Evolutionary conservation across 2,329 filamentous ascomycete genomes (phyloP).

Genomic region (Aspergillus tanneri): DNA sequence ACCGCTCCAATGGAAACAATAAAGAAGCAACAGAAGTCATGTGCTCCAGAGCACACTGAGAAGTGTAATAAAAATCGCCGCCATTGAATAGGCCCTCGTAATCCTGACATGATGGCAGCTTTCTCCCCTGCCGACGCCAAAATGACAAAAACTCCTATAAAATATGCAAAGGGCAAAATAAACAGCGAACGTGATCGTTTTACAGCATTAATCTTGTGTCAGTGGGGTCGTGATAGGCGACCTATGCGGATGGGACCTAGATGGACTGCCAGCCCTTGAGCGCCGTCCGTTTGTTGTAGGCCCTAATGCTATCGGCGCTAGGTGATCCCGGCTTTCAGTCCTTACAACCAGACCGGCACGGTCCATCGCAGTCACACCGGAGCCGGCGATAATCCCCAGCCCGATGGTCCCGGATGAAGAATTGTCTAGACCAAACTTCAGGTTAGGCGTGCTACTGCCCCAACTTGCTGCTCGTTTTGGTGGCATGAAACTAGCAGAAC

Average conservation of each 20-base stretch:
- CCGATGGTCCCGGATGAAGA: constrained; percentile 41
- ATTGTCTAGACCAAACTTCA: constrained; percentile 43
- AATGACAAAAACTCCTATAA: constrained; percentile 22
- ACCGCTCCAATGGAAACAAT: constrained; percentile 15
- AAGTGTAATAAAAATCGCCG: not conserved
- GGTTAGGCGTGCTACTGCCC: constrained; percentile 32
- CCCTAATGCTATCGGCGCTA: constrained; percentile 56
- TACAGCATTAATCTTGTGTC: constrained; percentile 33
- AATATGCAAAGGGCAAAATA: constrained; percentile 26
- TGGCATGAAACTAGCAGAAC: constrained; percentile 57
- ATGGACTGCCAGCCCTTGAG: constrained; percentile 50
- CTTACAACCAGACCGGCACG: constrained; percentile 73
- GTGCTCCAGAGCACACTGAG: not conserved
- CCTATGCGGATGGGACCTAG: constrained; percentile 40
- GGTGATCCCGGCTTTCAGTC: constrained; percentile 80
- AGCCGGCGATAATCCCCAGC: constrained; percentile 34
- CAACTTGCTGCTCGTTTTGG: constrained; percentile 42
- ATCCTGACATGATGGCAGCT: constrained; percentile 1
- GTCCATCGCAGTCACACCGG: constrained; percentile 49
- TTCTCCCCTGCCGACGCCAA: constrained; percentile 3
- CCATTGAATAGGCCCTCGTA: not conserved
- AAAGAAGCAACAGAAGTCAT: constrained; percentile 5
- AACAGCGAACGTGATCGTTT: constrained; percentile 16
- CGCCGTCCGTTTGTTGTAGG: constrained; percentile 50
- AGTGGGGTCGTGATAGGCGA: constrained; percentile 39